Conservation (phyloP, 2,329 filamentous ascomycete species). For the Epichloe bromicola region DNA sequence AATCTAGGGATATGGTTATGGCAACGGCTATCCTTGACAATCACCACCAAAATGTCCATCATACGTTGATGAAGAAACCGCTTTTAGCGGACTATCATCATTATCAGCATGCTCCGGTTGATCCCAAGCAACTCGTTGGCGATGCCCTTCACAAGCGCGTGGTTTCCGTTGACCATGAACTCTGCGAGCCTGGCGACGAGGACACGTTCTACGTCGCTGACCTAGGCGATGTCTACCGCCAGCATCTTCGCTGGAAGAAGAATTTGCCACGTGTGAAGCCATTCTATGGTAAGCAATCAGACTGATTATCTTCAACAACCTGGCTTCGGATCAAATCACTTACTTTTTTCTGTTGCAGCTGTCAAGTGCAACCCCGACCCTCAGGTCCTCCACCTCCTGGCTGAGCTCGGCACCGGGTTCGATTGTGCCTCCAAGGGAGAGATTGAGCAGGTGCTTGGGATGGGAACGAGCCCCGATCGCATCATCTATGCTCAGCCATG, state of each 20-base stretch:
- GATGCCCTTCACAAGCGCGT: slow-evolving; percentile 78
- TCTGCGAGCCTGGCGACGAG: slow-evolving; percentile 84
- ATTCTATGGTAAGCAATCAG: slow-evolving; percentile 63
- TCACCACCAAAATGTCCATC: slow-evolving; percentile 34
- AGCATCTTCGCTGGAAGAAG: slow-evolving; percentile 96
- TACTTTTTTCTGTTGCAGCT: slow-evolving; percentile 37
- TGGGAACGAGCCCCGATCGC: slow-evolving; percentile 73
- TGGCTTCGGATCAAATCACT: neutral
- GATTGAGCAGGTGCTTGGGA: slow-evolving; percentile 78
- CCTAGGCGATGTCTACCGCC: slow-evolving; percentile 95
- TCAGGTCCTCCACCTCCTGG: slow-evolving; percentile 75
- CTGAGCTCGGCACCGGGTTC: slow-evolving; percentile 83
- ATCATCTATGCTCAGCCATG: slow-evolving; percentile 99
- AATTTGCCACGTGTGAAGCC: slow-evolving; percentile 86
- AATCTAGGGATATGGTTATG: slow-evolving; percentile 47
- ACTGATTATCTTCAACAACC: neutral
- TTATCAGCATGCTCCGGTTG: slow-evolving; percentile 28
- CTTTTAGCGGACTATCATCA: slow-evolving; percentile 24
- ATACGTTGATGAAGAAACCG: slow-evolving; percentile 33
- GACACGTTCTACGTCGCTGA: slow-evolving; percentile 98
- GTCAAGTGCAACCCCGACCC: slow-evolving; percentile 98
- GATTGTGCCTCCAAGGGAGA: slow-evolving; percentile 97
- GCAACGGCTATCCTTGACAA: slow-evolving; percentile 46
- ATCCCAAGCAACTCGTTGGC: slow-evolving; percentile 71
- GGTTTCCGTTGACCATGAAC: slow-evolving; percentile 70